Evolutionary conservation across 2,329 filamentous ascomycete genomes (phyloP).

Genomic region (Diaporthe caulivora): DNA sequence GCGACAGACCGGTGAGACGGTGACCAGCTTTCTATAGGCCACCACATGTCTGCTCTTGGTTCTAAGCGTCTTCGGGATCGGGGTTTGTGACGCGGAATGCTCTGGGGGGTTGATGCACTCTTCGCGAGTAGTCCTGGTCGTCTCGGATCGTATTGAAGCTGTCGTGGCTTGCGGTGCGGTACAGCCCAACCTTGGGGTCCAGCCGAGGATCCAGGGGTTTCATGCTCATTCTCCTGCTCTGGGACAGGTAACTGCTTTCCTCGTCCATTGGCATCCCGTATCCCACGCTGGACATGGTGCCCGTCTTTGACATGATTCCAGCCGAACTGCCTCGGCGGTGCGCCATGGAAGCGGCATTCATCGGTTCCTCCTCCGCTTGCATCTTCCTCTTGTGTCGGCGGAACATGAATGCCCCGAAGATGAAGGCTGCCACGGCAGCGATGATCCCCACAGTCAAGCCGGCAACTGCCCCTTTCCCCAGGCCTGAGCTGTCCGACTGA

Average conservation of each 20-base stretch:
- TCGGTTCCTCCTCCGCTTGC: conserved; percentile 57
- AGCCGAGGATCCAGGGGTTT: conserved; percentile 73
- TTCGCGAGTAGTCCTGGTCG: conserved; percentile 74
- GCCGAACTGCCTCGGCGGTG: conserved; percentile 65
- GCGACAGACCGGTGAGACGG: conserved; percentile 24
- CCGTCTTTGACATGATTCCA: conserved; percentile 58
- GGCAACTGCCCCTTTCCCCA: conserved; percentile 62
- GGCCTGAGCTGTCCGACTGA: conserved; percentile 44
- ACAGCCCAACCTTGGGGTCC: conserved; percentile 71
- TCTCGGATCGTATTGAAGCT: conserved; percentile 74
- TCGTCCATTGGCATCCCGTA: conserved; percentile 39
- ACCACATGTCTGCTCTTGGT: conserved; percentile 31
- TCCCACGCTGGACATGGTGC: conserved; percentile 55
- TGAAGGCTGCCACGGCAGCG: conserved; percentile 43
- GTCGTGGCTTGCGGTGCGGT: conserved; percentile 68
- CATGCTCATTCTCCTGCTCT: conserved; percentile 55
- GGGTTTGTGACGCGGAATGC: conserved; percentile 75
- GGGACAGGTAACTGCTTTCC: conserved; percentile 36
- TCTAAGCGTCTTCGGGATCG: conserved; percentile 59
- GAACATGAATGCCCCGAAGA: conserved; percentile 56
- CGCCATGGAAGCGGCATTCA: conserved; percentile 55
- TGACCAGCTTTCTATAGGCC: not conserved
- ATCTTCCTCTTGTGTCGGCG: conserved; percentile 50
- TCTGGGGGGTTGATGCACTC: conserved; percentile 64
- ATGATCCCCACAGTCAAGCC: conserved; percentile 66